Conservation (phyloP, 345 rosid genomes). For the Eucalyptus camaldulensis region DNA sequence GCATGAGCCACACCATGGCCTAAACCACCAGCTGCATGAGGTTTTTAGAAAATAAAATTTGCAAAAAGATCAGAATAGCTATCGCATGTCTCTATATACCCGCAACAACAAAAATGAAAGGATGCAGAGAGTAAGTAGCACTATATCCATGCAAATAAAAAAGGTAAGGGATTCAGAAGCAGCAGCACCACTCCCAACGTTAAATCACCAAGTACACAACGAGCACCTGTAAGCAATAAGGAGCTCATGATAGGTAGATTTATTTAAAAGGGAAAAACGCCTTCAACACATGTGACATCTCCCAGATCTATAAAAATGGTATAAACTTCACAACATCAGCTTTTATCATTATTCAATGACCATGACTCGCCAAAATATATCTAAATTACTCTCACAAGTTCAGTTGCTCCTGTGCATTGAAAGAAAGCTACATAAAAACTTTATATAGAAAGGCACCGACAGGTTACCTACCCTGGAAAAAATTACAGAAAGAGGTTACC, state of each 20-base stretch:
- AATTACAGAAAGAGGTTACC: background rate
- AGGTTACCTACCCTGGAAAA: background rate
- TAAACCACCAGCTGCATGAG: conserved; percentile 95
- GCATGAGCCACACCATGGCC: conserved; percentile 99
- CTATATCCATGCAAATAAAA: background rate
- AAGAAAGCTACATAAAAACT: background rate
- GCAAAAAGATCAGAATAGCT: background rate
- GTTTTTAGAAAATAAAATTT: background rate
- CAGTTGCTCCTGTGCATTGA: background rate
- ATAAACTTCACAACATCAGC: background rate
- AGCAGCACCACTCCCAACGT: background rate
- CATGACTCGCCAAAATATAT: background rate
- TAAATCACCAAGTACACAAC: background rate
- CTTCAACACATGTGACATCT: background rate
- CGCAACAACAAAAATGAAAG: background rate
- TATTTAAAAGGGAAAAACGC: background rate
- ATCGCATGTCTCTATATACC: background rate
- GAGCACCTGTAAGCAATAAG: background rate
- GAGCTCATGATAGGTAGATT: background rate
- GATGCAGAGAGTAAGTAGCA: background rate
- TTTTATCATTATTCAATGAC: background rate
- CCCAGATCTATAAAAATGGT: background rate
- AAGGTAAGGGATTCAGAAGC: background rate
- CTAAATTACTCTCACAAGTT: background rate
- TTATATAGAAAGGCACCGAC: background rate